A percentile compares a stretch with the other conserved stretches of the same genome.
Evolutionary conservation across 2,329 filamentous ascomycete species (phyloP).

Genomic region (Hymenoscyphus fraxineus): DNA sequence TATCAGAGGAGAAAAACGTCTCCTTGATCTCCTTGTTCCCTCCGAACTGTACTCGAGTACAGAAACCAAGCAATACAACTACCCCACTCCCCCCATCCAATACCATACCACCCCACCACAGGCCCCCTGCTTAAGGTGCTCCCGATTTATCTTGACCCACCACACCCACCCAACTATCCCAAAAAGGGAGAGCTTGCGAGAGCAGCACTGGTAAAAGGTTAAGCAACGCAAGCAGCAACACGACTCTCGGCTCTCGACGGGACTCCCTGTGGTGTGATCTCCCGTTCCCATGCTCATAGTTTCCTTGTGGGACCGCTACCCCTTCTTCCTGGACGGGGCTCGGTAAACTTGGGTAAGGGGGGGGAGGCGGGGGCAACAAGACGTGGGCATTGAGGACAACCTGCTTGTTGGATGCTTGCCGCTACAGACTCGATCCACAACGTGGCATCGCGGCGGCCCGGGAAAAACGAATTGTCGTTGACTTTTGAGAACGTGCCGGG

Average conservation of each 20-base stretch:
- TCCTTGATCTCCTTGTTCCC: too few relatives aligned
- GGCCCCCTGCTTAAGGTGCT: not conserved
- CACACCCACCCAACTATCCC: not conserved
- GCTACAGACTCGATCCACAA: conserved; percentile 3
- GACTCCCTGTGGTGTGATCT: conserved; percentile 2
- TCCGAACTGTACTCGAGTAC: too few relatives aligned
- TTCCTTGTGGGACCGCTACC: not conserved
- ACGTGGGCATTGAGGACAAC: conserved; percentile 1
- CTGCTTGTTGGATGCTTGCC: not conserved
- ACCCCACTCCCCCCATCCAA: not conserved
- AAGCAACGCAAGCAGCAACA: not conserved
- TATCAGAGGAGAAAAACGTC: too few relatives aligned
- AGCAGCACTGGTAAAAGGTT: not conserved
- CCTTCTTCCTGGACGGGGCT: not conserved
- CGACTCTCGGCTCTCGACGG: not conserved
- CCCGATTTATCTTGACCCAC: conserved; percentile 2
- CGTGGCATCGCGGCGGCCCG: conserved; percentile 5
- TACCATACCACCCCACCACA: not conserved
- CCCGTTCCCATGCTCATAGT: not conserved
- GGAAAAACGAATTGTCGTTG: not conserved
- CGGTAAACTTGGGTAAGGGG: not conserved
- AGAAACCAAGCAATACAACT: too few relatives aligned
- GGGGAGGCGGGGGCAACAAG: not conserved
- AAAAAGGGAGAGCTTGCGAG: conserved; percentile 8
- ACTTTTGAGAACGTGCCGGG: not conserved